Percentiles rank a stretch among this genome's conserved stretches.
Conservation (phyloP, 2,329 filamentous ascomycete species). For the Sphaerulina musiva region DNA sequence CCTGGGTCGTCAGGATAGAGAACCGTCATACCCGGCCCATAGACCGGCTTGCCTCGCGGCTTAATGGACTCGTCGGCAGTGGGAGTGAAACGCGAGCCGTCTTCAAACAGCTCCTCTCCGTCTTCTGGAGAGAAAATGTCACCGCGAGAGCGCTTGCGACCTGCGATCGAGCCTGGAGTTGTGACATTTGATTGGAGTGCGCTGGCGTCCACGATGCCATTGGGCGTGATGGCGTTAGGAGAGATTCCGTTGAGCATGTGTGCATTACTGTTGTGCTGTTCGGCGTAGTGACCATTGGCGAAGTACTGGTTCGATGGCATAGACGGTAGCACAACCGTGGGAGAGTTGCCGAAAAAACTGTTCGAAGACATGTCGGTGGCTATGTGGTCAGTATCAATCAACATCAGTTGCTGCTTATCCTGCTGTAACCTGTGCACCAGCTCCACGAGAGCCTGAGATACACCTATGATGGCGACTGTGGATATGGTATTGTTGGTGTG, state of each 20-base stretch:
- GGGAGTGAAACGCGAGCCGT: conserved; percentile 44
- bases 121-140: conserved; percentile 57
- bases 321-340: conserved; percentile 43
- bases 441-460: conserved; percentile 24
- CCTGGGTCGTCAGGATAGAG: conserved; percentile 57
- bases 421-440: conserved; percentile 24
- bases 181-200: conserved; percentile 20
- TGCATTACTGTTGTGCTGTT: conserved; percentile 15
- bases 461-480: conserved; percentile 24
- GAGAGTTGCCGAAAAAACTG: conserved; percentile 43
- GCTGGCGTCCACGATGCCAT: conserved; percentile 6
- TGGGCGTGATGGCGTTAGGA: conserved; percentile 22
- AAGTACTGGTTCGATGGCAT: conserved; percentile 35
- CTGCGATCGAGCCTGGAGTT: conserved; percentile 41
- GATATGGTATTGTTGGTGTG: neutral
- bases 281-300: conserved; percentile 25
- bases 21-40: conserved; percentile 66
- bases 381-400: conserved; percentile 30
- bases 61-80: conserved; percentile 44
- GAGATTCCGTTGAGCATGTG: conserved; percentile 21
- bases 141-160: conserved; percentile 70
- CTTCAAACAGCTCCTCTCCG: conserved; percentile 46
- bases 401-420: conserved; percentile 28
- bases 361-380: conserved; percentile 20
- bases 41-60: conserved; percentile 59